A percentile compares a stretch with the other conserved stretches of the same genome.
Evolutionary conservation across 2,329 filamentous ascomycete genomes (phyloP).

Genomic region (Aspergillus viridinutans): DNA sequence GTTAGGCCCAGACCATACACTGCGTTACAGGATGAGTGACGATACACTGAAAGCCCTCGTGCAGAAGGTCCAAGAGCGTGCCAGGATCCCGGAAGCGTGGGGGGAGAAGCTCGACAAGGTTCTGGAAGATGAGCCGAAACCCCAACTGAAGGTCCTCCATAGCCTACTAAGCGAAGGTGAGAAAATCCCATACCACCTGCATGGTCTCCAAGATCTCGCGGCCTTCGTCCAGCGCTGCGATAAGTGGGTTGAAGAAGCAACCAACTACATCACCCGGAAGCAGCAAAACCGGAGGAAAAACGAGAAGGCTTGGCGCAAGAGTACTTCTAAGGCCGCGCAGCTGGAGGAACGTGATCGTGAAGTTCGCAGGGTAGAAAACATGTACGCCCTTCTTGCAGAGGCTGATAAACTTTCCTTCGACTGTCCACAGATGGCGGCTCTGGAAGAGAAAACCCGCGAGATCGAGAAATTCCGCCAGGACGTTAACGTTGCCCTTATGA

Average conservation of each 20-base stretch:
- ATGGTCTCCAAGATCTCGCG: slow-evolving; percentile 74
- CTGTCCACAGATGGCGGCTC: slow-evolving; percentile 79
- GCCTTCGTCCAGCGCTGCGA: slow-evolving; percentile 94
- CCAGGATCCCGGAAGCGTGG: slow-evolving; percentile 81
- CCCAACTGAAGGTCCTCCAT: slow-evolving; percentile 80
- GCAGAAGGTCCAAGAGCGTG: slow-evolving; percentile 79
- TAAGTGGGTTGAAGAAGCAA: slow-evolving; percentile 96
- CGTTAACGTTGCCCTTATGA: slow-evolving; percentile 66
- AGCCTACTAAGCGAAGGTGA: slow-evolving; percentile 87
- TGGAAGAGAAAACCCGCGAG: slow-evolving; percentile 78
- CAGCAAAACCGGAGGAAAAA: slow-evolving; percentile 96
- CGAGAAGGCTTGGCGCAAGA: slow-evolving; percentile 78
- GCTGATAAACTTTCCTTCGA: slow-evolving; percentile 89
- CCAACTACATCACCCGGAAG: slow-evolving; percentile 92
- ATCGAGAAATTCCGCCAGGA: slow-evolving; percentile 81
- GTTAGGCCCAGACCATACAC: slow-evolving; percentile 63
- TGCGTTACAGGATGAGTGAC: slow-evolving; percentile 73
- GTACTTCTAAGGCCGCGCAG: slow-evolving; percentile 68
- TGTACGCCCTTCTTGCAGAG: slow-evolving; percentile 75
- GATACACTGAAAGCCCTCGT: slow-evolving; percentile 63
- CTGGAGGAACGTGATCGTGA: slow-evolving; percentile 80
- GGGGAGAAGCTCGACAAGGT: slow-evolving; percentile 82
- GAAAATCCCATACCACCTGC: slow-evolving; percentile 86
- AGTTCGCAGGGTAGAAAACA: slow-evolving; percentile 81
- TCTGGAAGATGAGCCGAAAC: slow-evolving; percentile 76